Base-by-base conservation (phyloP, 495 filamentous ascomycete species). In the Neurospora sp. region DNA sequence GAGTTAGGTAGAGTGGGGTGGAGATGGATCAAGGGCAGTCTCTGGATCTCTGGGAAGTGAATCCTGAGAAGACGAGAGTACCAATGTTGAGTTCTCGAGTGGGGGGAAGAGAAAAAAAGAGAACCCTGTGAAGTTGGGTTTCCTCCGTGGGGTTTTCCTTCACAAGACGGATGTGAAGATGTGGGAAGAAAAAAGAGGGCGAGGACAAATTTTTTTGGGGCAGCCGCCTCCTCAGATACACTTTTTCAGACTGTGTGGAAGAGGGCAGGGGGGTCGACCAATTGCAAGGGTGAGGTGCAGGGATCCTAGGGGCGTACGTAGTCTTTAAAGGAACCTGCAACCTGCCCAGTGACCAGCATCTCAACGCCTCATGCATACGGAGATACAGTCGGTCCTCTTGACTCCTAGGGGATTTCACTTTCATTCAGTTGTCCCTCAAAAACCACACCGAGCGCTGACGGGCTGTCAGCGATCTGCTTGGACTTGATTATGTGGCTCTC, bases 161-260 rank as follows among this genome's bases (percentile, higher is more conserved):
- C 79, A 80, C 76, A 77, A 69, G 71, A 73, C 74, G 73, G 22
- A 74, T 78, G 78, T 82, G 80, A 82, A 81, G 73, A 76, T 79
- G 53, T 61, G 53, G 77, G 76, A 53, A 61, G 71, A 73, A 76
- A 81, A 80, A 77, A 80, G 78, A 80, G 81, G 78, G 74, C 75
- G 73, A 76, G 70, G 74, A 78, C 72, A 78, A 79, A 79, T 74
- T 76, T 79, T 80, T 82, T 80, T 79, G 69, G 75, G 77, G 75
- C 70, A 74, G 41, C 39, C 72, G 70, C 69, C 35, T 4, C 68
- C 61, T 71, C 31, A 68, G 71, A 71, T 72, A 73, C 53, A 65
- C 27, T 35, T 65, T 65, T 65, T 65, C 27, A 45, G 18, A 61
- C 53, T 65, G 53, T 65, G 53, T 65, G 53, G 27, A 65, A 65